These are phyloP conservation scores for Russula vinacea DNA, from an alignment of 768 basidiomycete species.

Conservation along the genomic window DNA sequence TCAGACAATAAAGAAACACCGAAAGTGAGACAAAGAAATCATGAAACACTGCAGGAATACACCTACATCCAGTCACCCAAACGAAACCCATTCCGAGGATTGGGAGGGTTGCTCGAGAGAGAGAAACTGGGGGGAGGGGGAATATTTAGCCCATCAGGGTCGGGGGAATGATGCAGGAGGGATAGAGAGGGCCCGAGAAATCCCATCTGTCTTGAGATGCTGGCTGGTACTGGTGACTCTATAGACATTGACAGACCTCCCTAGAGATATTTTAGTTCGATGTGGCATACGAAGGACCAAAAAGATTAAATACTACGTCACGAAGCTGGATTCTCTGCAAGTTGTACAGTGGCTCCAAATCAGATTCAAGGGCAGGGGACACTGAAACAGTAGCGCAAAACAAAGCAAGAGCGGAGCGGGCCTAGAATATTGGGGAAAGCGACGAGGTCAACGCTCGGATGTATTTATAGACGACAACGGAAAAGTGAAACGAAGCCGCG, in stretches of 20 bases:
- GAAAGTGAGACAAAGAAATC: conserved; percentile 16
- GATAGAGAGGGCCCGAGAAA: conserved; percentile 2
- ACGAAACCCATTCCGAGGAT: conserved; percentile 62
- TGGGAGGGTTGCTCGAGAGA: conserved; percentile 68
- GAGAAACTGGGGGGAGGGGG: conserved; percentile 40
- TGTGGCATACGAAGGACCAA: background rate
- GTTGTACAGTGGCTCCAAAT: conserved; percentile 60
- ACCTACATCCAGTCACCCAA: conserved; percentile 77
- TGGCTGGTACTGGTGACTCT: conserved; percentile 14
- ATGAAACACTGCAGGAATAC: conserved; percentile 4
- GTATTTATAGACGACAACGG: conserved; percentile 20
- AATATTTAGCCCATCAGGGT: conserved; percentile 2
- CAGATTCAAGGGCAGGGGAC: conserved; percentile 56
- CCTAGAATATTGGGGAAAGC: conserved; percentile 41
- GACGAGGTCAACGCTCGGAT: conserved; percentile 14
- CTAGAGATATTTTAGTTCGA: conserved; percentile 11
- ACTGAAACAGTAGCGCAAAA: conserved; percentile 46
- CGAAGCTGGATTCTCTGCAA: conserved; percentile 46
- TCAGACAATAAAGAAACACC: conserved; percentile 5
- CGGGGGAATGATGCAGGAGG: background rate
- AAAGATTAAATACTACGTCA: background rate
- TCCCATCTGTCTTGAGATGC: background rate
- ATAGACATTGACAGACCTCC: conserved; percentile 5
- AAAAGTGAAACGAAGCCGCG: conserved; percentile 13
- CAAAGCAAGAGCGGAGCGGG: conserved; percentile 52